Base-by-base conservation (phyloP, 2,329 filamentous ascomycete genomes). In the Fusarium brachygibbosum region DNA sequence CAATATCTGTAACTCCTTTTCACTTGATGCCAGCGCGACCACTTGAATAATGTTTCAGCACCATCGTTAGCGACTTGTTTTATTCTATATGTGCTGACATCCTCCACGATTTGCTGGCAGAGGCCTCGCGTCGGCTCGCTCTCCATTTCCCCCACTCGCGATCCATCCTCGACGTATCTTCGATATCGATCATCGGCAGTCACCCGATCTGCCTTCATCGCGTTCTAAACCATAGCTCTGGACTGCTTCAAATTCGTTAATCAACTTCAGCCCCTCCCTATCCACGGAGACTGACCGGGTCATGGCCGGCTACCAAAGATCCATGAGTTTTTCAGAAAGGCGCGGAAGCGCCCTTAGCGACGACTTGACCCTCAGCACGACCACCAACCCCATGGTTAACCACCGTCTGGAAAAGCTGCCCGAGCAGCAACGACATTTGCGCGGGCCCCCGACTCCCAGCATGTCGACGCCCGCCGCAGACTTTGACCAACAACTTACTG, bases 381-480 rank as follows among this genome's bases (percentile, higher is more conserved):
- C 83, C 46, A 81, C 81, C 52, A 84, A 77, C 70, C 74, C 79
- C 63, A 76, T 81, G 61, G 75, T 84, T 56, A 82, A 81, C 72
- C 81, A 83, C 37, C 79, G 82, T 61, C 78, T 86, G 68, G 86
- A 88, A 58, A 90, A 90, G 79, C 71, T 79, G 68, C 75, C 77
- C 19, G 76, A 79, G 70, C 74, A 76, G 62, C 74, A 76, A 51
- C 75, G 75, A 76, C 87, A 70, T 44, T 71, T 82, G 42, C 80
- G 87, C 76, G 88, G 88, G 0, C 88, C 88, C 9, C 88, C 88
- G 21, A 91, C 88, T 4, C 88, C 88, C 14, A 90, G 87, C 78
- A 89, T 90, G 87, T 87, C 83, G 53, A 90, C 88, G 13, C 88
- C 88, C 1, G 87, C 87, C 8, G 84, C 86, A 66, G 88, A 90